These are phyloP conservation scores for Neckera pumila DNA, from an alignment of 225 moss, liverwort and hornwort species.

Conservation along the genomic window DNA sequence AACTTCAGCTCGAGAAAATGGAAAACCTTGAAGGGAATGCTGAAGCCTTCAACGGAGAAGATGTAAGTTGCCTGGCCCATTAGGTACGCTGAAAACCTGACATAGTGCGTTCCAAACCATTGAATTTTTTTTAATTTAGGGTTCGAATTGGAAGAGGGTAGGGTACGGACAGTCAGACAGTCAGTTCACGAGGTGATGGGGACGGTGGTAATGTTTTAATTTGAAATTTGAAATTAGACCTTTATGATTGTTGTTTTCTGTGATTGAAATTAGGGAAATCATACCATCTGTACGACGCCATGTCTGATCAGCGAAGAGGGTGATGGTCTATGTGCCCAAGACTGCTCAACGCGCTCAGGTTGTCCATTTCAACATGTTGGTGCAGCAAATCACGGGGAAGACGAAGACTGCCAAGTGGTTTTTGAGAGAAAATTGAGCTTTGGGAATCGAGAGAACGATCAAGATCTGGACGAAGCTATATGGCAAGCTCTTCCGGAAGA, in stretches of 20 bases:
- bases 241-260: not conserved
- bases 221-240: not conserved
- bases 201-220: not conserved
- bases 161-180: not conserved
- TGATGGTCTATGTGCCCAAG: not conserved
- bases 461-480: constrained; percentile 24
- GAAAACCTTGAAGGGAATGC: not conserved
- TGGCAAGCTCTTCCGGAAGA: constrained; percentile 42
- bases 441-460: constrained; percentile 15
- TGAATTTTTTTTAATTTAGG: not conserved
- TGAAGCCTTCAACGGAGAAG: not conserved
- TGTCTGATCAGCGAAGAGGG: not conserved
- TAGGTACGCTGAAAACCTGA: not conserved
- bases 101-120: not conserved
- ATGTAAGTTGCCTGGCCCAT: not conserved
- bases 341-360: not conserved
- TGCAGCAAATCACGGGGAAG: not conserved
- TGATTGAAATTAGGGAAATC: not conserved
- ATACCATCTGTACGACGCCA: not conserved
- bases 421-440: constrained; percentile 37
- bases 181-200: not conserved
- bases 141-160: not conserved
- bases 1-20: not conserved
- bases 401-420: constrained; percentile 13
- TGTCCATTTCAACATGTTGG: not conserved